These are phyloP conservation scores for Eurotiales sp. DNA, from an alignment of 2,329 filamentous ascomycete species.

Conservation along the genomic window DNA sequence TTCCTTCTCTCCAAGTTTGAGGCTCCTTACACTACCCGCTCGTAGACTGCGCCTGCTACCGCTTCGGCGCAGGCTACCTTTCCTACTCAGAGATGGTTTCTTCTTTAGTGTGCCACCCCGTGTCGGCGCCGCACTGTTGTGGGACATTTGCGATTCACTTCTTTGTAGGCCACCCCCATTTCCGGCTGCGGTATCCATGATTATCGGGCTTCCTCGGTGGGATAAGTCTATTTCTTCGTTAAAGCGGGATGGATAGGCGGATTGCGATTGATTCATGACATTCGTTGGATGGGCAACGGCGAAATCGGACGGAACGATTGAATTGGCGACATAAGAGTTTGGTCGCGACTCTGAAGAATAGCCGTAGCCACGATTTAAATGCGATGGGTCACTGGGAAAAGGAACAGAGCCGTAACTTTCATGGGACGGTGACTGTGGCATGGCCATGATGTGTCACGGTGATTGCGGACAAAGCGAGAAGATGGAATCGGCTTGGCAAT, in stretches of 20 bases:
- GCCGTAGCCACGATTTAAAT: conserved; percentile 32
- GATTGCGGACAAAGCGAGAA: neutral
- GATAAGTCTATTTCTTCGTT: conserved; percentile 37
- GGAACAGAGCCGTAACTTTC: conserved; percentile 33
- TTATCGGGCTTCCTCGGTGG: conserved; percentile 30
- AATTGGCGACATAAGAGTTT: conserved; percentile 37
- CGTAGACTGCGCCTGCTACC: conserved; percentile 76
- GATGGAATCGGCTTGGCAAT: no score
- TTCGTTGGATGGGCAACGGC: conserved; percentile 30
- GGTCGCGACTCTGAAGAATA: conserved; percentile 35
- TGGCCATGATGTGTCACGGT: conserved; percentile 11
- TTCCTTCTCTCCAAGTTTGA: conserved; percentile 65
- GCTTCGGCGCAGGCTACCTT: conserved; percentile 71
- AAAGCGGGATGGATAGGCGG: conserved; percentile 35
- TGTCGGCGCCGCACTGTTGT: conserved; percentile 38
- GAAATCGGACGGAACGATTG: conserved; percentile 29
- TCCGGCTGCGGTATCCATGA: conserved; percentile 27
- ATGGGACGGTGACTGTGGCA: conserved; percentile 37
- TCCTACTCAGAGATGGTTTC: conserved; percentile 72
- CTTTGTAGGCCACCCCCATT: conserved; percentile 31
- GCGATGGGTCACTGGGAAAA: conserved; percentile 26
- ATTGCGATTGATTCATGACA: conserved; percentile 25
- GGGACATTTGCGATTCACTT: conserved; percentile 41
- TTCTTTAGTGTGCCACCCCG: conserved; percentile 80
- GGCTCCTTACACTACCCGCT: conserved; percentile 80